Evolutionary conservation across 2,329 filamentous ascomycete genomes (phyloP).

Genomic region (Akanthomyces dipterigenus): DNA sequence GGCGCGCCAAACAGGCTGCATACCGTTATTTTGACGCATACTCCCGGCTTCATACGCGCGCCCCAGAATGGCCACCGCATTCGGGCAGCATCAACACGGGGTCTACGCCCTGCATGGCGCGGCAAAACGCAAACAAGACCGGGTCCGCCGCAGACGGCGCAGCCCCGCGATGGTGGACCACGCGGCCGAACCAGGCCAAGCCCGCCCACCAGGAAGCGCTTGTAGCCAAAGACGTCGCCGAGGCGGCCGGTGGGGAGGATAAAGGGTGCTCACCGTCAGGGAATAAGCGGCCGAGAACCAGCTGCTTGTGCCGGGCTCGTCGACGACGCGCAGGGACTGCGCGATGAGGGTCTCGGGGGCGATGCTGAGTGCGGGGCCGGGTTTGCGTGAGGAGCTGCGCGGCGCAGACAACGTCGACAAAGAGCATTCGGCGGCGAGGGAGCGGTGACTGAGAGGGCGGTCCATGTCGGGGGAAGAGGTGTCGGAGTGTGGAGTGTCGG

Average conservation of each 20-base stretch:
- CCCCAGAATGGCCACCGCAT: constrained; percentile 50
- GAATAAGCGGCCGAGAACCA: constrained; percentile 50
- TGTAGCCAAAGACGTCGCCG: constrained; percentile 47
- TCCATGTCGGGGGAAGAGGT: background rate
- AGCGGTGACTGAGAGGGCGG: background rate
- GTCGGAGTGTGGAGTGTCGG: too few relatives aligned
- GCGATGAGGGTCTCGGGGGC: constrained; percentile 36
- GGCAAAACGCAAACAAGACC: constrained; percentile 37
- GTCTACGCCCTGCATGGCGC: constrained; percentile 46
- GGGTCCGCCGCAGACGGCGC: constrained; percentile 30
- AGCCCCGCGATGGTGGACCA: constrained; percentile 41
- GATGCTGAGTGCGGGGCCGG: constrained; percentile 16
- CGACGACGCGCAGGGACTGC: constrained; percentile 32
- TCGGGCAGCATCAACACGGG: constrained; percentile 49
- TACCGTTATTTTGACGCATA: constrained; percentile 27
- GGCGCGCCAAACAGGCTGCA: constrained; percentile 30
- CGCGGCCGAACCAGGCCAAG: constrained; percentile 40
- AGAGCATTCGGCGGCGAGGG: background rate
- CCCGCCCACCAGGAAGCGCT: constrained; percentile 42
- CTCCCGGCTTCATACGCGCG: constrained; percentile 36
- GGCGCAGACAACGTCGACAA: constrained; percentile 15
- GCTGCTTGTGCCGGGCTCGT: constrained; percentile 34
- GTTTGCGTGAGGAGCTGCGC: constrained; percentile 19
- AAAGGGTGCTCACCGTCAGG: constrained; percentile 44
- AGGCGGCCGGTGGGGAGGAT: constrained; percentile 46